These are phyloP conservation scores for Tetraselmis chui DNA, from an alignment of 139 green algal species.

Conservation along the genomic window DNA sequence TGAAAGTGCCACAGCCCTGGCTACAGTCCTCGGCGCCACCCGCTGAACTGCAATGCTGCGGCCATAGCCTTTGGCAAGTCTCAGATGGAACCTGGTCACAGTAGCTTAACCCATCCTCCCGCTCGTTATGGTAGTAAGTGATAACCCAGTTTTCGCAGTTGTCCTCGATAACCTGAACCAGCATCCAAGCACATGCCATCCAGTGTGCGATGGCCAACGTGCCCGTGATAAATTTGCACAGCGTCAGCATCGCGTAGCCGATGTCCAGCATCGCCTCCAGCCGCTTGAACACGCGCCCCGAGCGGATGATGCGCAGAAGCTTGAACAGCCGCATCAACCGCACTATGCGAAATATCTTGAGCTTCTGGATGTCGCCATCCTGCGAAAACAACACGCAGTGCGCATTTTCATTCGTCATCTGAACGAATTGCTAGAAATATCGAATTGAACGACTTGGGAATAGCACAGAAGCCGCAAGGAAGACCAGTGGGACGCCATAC, in stretches of 20 bases:
- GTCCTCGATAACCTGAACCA: neutral
- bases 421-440: too few species aligned
- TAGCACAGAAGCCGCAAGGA: too few species aligned
- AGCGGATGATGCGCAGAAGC: conserved; percentile 15
- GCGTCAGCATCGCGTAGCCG: conserved; percentile 10
- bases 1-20: too few species aligned
- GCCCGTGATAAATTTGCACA: conserved; percentile 18
- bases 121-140: neutral
- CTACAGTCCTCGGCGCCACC: too few species aligned
- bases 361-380: conserved; percentile 2
- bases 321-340: conserved; percentile 17
- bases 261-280: conserved; percentile 16
- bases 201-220: conserved; percentile 19
- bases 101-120: neutral
- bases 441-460: too few species aligned
- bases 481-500: too few species aligned
- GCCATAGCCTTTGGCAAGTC: neutral
- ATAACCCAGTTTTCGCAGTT: neutral
- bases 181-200: conserved; percentile 15
- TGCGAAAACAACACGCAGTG: too few species aligned
- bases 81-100: neutral
- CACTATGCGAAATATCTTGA: conserved; percentile 3
- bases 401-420: too few species aligned
- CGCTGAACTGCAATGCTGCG: too few species aligned
- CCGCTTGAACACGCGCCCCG: conserved; percentile 7